Evolutionary conservation across 495 filamentous ascomycete species (phyloP).

Genomic region (Massariosphaeria phaeospora): DNA sequence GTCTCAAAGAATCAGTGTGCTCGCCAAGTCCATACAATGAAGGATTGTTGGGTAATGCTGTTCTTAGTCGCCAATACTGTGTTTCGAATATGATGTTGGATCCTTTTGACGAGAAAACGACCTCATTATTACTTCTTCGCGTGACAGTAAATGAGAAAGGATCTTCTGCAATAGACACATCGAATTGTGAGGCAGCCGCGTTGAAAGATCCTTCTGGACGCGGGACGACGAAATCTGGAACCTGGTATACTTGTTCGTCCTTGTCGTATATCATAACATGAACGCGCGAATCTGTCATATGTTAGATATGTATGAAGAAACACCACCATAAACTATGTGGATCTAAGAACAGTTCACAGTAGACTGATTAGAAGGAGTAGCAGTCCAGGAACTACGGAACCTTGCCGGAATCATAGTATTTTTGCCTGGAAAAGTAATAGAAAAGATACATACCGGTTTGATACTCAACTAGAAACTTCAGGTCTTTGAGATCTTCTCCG

Average conservation of each 20-base stretch:
- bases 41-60: constrained; percentile 59
- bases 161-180: constrained; percentile 18
- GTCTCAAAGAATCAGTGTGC: constrained; percentile 66
- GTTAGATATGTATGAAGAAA: too few relatives aligned
- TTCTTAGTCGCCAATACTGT: constrained; percentile 70
- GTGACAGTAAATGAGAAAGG: constrained; percentile 48
- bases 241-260: constrained; percentile 23
- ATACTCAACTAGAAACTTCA: constrained; percentile 29
- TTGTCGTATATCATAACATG: constrained; percentile 79
- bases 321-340: too few relatives aligned
- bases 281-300: constrained; percentile 61
- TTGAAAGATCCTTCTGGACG: constrained; percentile 9
- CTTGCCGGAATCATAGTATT: neutral
- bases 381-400: neutral
- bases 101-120: constrained; percentile 73
- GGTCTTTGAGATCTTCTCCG: constrained; percentile 23
- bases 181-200: constrained; percentile 2
- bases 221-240: constrained; percentile 23
- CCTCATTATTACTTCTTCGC: constrained; percentile 57
- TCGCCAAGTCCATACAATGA: constrained; percentile 79
- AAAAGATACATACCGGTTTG: constrained; percentile 24
- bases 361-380: neutral
- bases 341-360: neutral
- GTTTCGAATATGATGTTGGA: constrained; percentile 67
- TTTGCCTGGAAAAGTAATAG: neutral